A percentile compares a stretch with the other conserved stretches of the same genome.
phyloP scores from a whole-genome alignment of 495 filamentous ascomycete species.

The Astrothelium subdiscretum region DNA sequence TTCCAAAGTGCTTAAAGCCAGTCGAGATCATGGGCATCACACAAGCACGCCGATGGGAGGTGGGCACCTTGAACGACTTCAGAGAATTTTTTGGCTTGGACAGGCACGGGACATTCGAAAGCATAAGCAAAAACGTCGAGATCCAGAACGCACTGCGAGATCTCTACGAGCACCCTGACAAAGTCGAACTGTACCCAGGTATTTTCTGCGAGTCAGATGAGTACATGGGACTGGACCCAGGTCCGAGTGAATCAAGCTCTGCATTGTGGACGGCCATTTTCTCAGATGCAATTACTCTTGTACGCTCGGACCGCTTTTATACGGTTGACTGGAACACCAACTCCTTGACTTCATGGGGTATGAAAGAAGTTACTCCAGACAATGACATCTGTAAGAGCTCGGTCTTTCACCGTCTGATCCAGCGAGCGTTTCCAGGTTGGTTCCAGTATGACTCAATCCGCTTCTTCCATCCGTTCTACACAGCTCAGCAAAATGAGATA shows the following conservation, averaged over 20 bases:
- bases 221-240: constrained; percentile 3
- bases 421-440: constrained; percentile 2
- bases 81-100: constrained; percentile 49
- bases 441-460: not conserved
- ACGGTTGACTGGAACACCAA: constrained; percentile 25
- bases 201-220: constrained; percentile 9
- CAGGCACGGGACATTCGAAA: constrained; percentile 48
- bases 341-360: constrained; percentile 1
- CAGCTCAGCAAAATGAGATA: not conserved
- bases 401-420: constrained; percentile 1
- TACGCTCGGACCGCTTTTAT: constrained; percentile 43
- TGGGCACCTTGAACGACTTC: constrained; percentile 53
- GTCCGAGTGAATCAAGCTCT: constrained; percentile 10
- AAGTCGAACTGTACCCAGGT: constrained; percentile 46
- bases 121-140: constrained; percentile 36
- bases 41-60: constrained; percentile 48
- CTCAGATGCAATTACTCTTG: constrained; percentile 43
- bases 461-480: constrained; percentile 1
- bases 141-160: constrained; percentile 27
- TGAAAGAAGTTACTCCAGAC: constrained; percentile 3
- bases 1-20: constrained; percentile 45
- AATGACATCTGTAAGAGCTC: constrained; percentile 1
- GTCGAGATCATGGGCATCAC: constrained; percentile 52
- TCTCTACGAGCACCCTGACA: constrained; percentile 50
- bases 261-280: constrained; percentile 37